These are phyloP conservation scores for Arthrobotrys megalospora DNA, from an alignment of 2,329 filamentous ascomycete genomes.

Conservation along the genomic window DNA sequence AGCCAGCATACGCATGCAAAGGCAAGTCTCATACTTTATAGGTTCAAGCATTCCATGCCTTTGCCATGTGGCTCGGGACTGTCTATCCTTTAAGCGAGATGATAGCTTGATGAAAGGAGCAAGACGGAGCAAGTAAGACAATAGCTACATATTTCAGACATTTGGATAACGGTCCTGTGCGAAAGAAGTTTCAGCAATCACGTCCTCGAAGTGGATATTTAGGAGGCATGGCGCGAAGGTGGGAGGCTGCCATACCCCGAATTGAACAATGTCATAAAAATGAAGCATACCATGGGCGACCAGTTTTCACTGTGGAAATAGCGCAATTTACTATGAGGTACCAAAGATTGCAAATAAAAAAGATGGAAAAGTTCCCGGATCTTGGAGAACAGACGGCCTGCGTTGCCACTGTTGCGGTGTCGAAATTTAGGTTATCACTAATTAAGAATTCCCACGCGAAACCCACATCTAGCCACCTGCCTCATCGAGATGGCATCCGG, in stretches of 20 bases:
- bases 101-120: conserved; percentile 35
- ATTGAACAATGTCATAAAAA: neutral
- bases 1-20: conserved; percentile 34
- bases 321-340: neutral
- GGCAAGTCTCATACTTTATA: conserved; percentile 55
- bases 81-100: conserved; percentile 58
- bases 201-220: neutral
- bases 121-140: conserved; percentile 47
- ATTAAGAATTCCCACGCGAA: conserved; percentile 53
- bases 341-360: neutral
- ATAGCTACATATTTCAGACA: conserved; percentile 49
- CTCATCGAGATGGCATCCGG: conserved; percentile 36
- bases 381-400: neutral
- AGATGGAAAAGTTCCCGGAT: conserved; percentile 14
- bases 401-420: conserved; percentile 10
- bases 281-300: neutral
- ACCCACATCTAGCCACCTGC: conserved; percentile 43
- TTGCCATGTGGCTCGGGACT: conserved; percentile 39
- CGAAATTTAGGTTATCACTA: conserved; percentile 11
- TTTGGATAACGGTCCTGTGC: conserved; percentile 18
- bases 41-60: conserved; percentile 37
- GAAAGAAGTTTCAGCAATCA: neutral
- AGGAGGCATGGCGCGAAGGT: conserved; percentile 17
- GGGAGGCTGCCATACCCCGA: neutral
- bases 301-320: neutral